Percentiles rank a stretch among this genome's conserved stretches.
phyloP scores from a whole-genome alignment of 352 stramenopile genomes.

The Peronosclerospora sorghi region DNA sequence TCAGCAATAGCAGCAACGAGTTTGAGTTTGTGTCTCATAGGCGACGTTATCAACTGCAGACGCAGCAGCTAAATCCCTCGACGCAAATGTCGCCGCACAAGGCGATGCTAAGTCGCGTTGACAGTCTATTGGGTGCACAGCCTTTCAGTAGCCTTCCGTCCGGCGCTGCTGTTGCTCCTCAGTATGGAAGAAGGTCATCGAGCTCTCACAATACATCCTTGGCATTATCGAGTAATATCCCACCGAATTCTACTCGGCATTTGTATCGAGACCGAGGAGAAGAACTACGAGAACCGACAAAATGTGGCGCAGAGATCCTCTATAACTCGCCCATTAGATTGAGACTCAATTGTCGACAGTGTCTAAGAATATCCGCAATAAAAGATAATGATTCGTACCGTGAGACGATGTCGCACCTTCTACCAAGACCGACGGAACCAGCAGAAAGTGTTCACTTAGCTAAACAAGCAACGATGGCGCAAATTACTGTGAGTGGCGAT shows the following conservation, averaged over 20 bases:
- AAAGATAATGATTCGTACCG: constrained; percentile 3
- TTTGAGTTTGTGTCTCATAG: constrained; percentile 4
- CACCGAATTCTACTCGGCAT: constrained; percentile 6
- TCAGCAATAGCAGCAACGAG: constrained; percentile 3
- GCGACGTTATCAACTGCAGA: constrained; percentile 2
- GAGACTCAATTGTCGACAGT: constrained; percentile 60
- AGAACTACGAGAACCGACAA: constrained; percentile 40
- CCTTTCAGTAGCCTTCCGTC: neutral
- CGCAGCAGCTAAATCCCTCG: constrained; percentile 1
- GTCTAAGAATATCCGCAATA: constrained; percentile 38
- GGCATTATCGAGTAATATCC: constrained; percentile 6
- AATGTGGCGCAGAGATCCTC: constrained; percentile 57
- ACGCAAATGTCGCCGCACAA: constrained; percentile 48
- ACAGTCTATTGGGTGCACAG: constrained; percentile 31
- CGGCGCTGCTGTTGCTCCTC: constrained; percentile 11
- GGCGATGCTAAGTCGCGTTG: constrained; percentile 48
- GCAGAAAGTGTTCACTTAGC: constrained; percentile 14
- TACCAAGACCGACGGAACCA: constrained; percentile 9
- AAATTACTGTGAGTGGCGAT: constrained; percentile 50
- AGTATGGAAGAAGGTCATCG: constrained; percentile 11
- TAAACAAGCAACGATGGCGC: constrained; percentile 5
- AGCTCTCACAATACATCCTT: constrained; percentile 4
- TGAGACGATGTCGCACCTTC: constrained; percentile 12
- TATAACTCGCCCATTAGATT: constrained; percentile 61
- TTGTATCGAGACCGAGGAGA: constrained; percentile 23